These are phyloP conservation scores for Cinchona pubescens DNA, from an alignment of 257 asterid species.

Conservation along the genomic window DNA sequence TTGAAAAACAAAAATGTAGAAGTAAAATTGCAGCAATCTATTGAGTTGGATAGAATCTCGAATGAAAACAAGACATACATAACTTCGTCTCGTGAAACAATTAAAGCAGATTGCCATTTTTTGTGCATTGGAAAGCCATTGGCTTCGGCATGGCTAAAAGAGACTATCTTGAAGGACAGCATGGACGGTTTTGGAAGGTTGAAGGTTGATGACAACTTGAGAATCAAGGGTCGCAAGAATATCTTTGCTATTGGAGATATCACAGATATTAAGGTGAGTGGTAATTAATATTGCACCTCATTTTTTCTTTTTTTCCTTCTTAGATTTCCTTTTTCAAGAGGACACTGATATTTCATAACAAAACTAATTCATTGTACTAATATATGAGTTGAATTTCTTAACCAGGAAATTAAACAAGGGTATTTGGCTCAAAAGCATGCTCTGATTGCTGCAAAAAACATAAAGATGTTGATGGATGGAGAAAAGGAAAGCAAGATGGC, in stretches of 20 bases:
- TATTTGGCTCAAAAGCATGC: conserved; percentile 73
- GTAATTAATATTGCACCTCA: neutral
- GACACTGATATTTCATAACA: neutral
- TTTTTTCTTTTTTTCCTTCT: conserved; percentile 5
- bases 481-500: conserved; percentile 64
- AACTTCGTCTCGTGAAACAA: conserved; percentile 63
- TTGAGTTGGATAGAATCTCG: conserved; percentile 40
- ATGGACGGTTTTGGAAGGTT: conserved; percentile 53
- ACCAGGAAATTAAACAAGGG: conserved; percentile 73
- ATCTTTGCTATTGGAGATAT: conserved; percentile 78
- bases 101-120: conserved; percentile 54
- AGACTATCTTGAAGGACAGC: conserved; percentile 46
- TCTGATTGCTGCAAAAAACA: conserved; percentile 50
- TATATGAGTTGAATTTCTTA: neutral
- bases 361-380: neutral
- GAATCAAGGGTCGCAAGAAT: conserved; percentile 64
- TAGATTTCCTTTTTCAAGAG: neutral
- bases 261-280: conserved; percentile 64
- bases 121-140: conserved; percentile 73
- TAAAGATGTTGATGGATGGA: conserved; percentile 53
- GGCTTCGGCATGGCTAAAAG: conserved; percentile 64
- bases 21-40: conserved; percentile 56
- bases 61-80: conserved; percentile 39
- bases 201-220: conserved; percentile 67
- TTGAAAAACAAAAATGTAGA: conserved; percentile 58